phyloP scores from a whole-genome alignment of 2,329 filamentous ascomycete species.

The Ophiostoma novo-ulmi region DNA sequence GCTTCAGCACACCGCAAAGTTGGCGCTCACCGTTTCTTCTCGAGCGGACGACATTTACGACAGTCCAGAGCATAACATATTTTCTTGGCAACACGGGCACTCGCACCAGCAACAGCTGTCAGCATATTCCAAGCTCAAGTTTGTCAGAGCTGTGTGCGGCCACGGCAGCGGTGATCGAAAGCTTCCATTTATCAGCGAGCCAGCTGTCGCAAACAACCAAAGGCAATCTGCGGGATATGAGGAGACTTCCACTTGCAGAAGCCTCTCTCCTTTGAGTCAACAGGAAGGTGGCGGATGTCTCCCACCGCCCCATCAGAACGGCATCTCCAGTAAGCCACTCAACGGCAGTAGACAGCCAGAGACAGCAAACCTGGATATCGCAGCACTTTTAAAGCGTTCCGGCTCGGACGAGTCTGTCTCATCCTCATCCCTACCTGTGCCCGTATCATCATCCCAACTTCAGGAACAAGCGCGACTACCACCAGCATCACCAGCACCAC shows the following conservation, averaged over 20 bases:
- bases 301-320: conserved; percentile 3
- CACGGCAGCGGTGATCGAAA: not conserved
- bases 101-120: not conserved
- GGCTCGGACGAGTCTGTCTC: conserved; percentile 66
- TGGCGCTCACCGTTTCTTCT: conserved; percentile 26
- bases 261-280: not conserved
- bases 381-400: conserved; percentile 72
- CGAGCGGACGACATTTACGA: conserved; percentile 24
- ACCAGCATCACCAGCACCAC: not conserved
- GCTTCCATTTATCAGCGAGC: not conserved
- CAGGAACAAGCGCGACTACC: not conserved
- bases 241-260: not conserved
- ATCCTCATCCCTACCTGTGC: conserved; percentile 34
- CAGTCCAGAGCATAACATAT: not conserved
- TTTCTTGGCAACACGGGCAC: not conserved
- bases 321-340: conserved; percentile 27
- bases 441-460: not conserved
- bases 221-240: not conserved
- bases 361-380: conserved; percentile 88
- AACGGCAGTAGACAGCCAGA: conserved; percentile 36
- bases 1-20: conserved; percentile 20
- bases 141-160: not conserved
- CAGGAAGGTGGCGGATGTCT: conserved; percentile 18
- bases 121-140: not conserved
- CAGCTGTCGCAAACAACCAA: not conserved